Conservation (phyloP, 495 filamentous ascomycete genomes). For the Xylaria curta region DNA sequence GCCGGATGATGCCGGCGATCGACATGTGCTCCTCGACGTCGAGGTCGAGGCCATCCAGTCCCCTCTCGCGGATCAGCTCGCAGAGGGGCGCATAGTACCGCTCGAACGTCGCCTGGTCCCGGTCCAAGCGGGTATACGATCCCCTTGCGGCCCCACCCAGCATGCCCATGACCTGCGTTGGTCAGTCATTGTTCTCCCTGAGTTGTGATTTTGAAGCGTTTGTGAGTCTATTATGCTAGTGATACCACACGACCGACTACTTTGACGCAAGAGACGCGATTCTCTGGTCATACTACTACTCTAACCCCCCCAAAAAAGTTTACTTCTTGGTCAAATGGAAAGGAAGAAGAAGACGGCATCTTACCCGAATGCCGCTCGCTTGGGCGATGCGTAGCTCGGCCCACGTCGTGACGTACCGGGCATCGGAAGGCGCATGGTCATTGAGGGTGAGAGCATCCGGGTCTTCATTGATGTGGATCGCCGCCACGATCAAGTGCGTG, state of each 20-base stretch:
- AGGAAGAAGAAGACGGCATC: too few species aligned
- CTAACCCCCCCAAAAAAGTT: too few species aligned
- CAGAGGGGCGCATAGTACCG: conserved; percentile 69
- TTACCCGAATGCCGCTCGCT: conserved; percentile 63
- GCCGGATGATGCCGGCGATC: conserved; percentile 67
- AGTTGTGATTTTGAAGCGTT: too few species aligned
- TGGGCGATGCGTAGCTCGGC: conserved; percentile 71
- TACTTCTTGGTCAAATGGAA: too few species aligned
- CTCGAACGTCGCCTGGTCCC: conserved; percentile 62
- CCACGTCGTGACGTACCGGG: conserved; percentile 68
- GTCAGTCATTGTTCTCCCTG: too few species aligned
- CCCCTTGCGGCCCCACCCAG: conserved; percentile 80
- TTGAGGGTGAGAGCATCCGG: conserved; percentile 71
- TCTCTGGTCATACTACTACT: background rate
- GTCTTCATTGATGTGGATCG: conserved; percentile 78
- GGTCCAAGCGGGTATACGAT: conserved; percentile 69
- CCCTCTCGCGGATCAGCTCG: conserved; percentile 61
- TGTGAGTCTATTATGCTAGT: too few species aligned
- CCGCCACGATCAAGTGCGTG: conserved; percentile 80
- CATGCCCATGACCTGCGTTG: conserved; percentile 68
- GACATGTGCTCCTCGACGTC: conserved; percentile 85
- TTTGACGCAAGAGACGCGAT: background rate
- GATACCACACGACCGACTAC: too few species aligned
- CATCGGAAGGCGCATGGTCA: conserved; percentile 67
- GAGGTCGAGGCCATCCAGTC: conserved; percentile 76